Evolutionary conservation across 2,329 filamentous ascomycete species (phyloP).

Genomic region (Neonectria neomacrospora): DNA sequence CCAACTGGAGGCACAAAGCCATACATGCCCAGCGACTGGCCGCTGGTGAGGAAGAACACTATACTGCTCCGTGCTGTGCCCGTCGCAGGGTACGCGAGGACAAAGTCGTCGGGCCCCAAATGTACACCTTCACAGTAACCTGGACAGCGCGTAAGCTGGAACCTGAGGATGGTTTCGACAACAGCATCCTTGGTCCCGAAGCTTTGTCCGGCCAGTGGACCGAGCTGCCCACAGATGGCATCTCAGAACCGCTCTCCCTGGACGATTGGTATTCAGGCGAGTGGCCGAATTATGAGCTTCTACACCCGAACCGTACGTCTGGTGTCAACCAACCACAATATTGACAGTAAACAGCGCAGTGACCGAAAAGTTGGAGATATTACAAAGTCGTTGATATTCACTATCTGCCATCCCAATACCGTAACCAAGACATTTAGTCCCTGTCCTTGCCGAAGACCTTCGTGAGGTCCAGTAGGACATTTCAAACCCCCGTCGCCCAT

Average conservation of each 20-base stretch:
- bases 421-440: background rate
- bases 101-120: slow-evolving; percentile 14
- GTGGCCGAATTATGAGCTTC: slow-evolving; percentile 6
- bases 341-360: background rate
- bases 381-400: background rate
- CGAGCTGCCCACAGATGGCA: slow-evolving; percentile 13
- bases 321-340: background rate
- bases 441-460: slow-evolving; percentile 5
- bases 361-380: background rate
- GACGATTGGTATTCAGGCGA: slow-evolving; percentile 13
- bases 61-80: slow-evolving; percentile 8
- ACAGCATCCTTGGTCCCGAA: slow-evolving; percentile 1
- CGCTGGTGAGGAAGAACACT: background rate
- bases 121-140: slow-evolving; percentile 28
- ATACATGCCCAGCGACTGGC: background rate
- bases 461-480: background rate
- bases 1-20: slow-evolving; percentile 7
- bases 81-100: slow-evolving; percentile 2
- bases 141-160: slow-evolving; percentile 27
- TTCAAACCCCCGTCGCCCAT: background rate
- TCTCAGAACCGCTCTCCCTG: background rate
- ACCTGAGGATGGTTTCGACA: slow-evolving; percentile 20
- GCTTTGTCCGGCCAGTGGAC: slow-evolving; percentile 10
- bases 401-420: background rate
- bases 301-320: slow-evolving; percentile 12